These are phyloP conservation scores for Teratosphaeria pseudoeucalypti DNA, from an alignment of 2,329 filamentous ascomycete genomes.

Conservation along the genomic window DNA sequence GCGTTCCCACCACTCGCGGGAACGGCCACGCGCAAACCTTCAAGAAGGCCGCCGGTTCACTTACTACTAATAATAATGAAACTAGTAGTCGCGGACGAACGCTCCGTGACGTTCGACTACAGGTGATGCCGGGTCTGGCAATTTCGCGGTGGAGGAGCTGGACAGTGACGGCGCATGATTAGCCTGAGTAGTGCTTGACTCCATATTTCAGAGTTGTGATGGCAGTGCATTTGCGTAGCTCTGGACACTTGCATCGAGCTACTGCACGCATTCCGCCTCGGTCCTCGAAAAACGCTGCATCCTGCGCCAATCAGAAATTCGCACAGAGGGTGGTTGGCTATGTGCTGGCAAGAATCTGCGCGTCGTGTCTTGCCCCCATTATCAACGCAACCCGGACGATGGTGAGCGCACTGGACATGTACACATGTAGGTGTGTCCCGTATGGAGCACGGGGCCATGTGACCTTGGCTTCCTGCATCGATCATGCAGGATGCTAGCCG, in stretches of 20 bases:
- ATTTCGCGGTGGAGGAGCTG: neutral
- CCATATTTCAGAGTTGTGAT: neutral
- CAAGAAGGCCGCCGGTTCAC: neutral
- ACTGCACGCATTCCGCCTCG: neutral
- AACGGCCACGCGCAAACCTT: neutral
- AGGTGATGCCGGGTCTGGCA: neutral
- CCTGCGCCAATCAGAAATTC: neutral
- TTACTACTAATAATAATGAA: no score
- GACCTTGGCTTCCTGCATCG: neutral
- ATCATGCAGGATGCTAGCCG: neutral
- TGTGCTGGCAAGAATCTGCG: neutral
- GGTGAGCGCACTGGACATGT: neutral
- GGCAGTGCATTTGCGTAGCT: neutral
- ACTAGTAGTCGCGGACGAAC: neutral
- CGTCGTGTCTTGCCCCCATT: neutral
- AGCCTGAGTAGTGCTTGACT: neutral
- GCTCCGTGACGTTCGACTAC: neutral
- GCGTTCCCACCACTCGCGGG: neutral
- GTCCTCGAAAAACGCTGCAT: neutral
- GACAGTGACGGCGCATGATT: neutral
- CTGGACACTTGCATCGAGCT: neutral
- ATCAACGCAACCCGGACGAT: neutral
- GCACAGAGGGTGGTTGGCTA: neutral
- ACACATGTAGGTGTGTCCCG: neutral
- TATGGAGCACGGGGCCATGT: neutral